Evolutionary conservation across 352 stramenopile species (phyloP), one percentile per base, ranked within the genome.

Genomic region (Pythium oligandrum): DNA sequence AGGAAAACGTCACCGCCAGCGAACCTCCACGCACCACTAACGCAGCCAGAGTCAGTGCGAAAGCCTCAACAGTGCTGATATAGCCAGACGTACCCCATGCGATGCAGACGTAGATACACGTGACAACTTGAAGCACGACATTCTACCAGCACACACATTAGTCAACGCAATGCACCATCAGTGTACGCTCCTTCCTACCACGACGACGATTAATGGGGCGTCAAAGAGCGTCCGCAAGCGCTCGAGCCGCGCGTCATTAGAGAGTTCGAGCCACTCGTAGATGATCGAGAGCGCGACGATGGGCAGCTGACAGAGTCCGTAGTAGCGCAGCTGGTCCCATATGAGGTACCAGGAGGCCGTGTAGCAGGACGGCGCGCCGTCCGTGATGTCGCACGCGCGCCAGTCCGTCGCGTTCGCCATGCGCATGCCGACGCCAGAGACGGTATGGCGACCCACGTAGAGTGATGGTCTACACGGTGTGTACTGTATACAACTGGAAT

Each of bases 271-370:
- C 81, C 81, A 94, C 59, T 90, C 79, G 58, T 85, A 92, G 53
- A 87, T 67, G 53, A 92, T 70, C 8, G 81, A 87, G 51, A 90
- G 38, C 12, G 64, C 77, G 33, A 89, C 47, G 9, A 93, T 67
- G 11, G 84, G 79, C 45, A 79, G 50, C 58, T 94, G 84, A 38
- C 91, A 70, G 31, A 92, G 77, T 58, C 87, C 60, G 77, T 78
- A 94, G 50, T 81, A 86, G 50, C 78, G 82, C 17, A 92, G 57
- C 59, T 94, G 84, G 64, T 84, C 73, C 70, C 81, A 87, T 12
- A 92, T 70, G 53, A 94, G 75, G 58, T 77, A 80, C 84, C 84
- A 94, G 34, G 80, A 88, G 3, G 84, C 84, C 51, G 82, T 90
- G 63, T 83, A 94, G 64, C 84, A 94, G 9, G 55, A 63, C 0